These are phyloP conservation scores for Yamadazyma diospyri DNA, from an alignment of 1,139 yeast species.

Conservation along the genomic window DNA sequence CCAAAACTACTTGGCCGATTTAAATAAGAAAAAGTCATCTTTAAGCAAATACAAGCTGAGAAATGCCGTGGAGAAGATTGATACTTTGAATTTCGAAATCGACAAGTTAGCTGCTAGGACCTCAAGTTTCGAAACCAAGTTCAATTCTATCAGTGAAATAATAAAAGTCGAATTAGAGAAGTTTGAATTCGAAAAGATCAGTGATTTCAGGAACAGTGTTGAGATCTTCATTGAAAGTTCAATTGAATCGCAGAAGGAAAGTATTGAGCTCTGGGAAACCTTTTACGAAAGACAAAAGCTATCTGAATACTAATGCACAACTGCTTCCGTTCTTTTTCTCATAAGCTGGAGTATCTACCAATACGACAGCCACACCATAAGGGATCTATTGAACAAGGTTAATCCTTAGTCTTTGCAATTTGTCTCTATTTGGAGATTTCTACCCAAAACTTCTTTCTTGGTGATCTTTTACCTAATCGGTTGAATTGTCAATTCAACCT, in stretches of 20 bases:
- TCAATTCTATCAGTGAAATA: conserved; percentile 57
- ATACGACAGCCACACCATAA: too few relatives aligned
- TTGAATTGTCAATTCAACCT: too few relatives aligned
- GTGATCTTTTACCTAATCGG: too few relatives aligned
- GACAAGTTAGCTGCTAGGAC: conserved; percentile 57
- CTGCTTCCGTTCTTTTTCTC: too few relatives aligned
- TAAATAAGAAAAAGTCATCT: conserved; percentile 43
- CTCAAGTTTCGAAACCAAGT: conserved; percentile 51
- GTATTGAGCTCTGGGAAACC: conserved; percentile 94
- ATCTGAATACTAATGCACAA: conserved; percentile 14
- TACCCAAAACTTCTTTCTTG: too few relatives aligned
- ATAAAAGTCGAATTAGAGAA: conserved; percentile 65
- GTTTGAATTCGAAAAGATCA: conserved; percentile 74
- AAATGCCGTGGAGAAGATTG: conserved; percentile 62
- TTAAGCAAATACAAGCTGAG: conserved; percentile 58
- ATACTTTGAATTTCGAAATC: conserved; percentile 53
- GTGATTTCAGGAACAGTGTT: conserved; percentile 84
- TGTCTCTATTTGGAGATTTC: too few relatives aligned
- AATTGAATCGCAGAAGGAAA: conserved; percentile 90
- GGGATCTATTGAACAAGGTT: too few relatives aligned
- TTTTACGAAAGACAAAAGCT: conserved; percentile 55
- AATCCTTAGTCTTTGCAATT: too few relatives aligned
- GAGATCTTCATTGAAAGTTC: conserved; percentile 90
- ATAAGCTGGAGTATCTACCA: too few relatives aligned
- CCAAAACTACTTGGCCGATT: conserved; percentile 43